These are phyloP conservation scores for Penicillium sp. DNA, from an alignment of 2,329 filamentous ascomycete species.

Conservation along the genomic window DNA sequence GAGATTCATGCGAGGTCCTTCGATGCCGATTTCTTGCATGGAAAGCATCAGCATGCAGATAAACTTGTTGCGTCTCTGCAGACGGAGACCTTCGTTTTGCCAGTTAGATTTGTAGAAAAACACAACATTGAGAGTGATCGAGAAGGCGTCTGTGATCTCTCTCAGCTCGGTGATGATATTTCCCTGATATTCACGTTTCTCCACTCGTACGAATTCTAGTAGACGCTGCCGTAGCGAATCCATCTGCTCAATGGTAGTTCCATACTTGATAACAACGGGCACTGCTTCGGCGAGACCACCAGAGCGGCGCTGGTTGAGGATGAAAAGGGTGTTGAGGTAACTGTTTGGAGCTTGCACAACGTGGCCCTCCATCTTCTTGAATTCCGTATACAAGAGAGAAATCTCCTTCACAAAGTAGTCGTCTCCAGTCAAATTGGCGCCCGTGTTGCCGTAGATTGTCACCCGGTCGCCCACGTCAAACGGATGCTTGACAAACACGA, in stretches of 20 bases:
- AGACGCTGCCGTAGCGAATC: slow-evolving; percentile 75
- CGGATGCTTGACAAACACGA: slow-evolving; percentile 95
- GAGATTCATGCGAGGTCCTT: slow-evolving; percentile 72
- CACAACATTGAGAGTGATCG: slow-evolving; percentile 82
- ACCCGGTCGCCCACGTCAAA: slow-evolving; percentile 95
- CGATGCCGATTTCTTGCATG: slow-evolving; percentile 78
- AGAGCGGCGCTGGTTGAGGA: slow-evolving; percentile 88
- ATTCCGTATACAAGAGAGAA: slow-evolving; percentile 87
- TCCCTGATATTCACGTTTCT: slow-evolving; percentile 84
- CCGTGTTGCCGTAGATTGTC: slow-evolving; percentile 85
- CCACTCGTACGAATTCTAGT: slow-evolving; percentile 73
- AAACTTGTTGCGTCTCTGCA: slow-evolving; percentile 90
- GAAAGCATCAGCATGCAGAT: slow-evolving; percentile 85
- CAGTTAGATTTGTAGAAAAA: slow-evolving; percentile 98
- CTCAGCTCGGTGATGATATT: slow-evolving; percentile 84
- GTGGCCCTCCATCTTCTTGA: slow-evolving; percentile 98
- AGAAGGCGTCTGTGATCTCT: slow-evolving; percentile 75
- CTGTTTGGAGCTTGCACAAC: slow-evolving; percentile 95
- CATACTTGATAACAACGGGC: slow-evolving; percentile 80
- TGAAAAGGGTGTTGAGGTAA: slow-evolving; percentile 86
- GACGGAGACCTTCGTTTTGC: slow-evolving; percentile 88
- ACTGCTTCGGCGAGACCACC: slow-evolving; percentile 84
- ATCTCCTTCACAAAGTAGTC: slow-evolving; percentile 98
- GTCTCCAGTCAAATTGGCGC: slow-evolving; percentile 71
- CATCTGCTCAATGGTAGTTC: slow-evolving; percentile 77